Percentiles rank a stretch among this genome's conserved stretches.
Conservation (phyloP, 306 rosid genomes). For the Benincasa hispida region DNA sequence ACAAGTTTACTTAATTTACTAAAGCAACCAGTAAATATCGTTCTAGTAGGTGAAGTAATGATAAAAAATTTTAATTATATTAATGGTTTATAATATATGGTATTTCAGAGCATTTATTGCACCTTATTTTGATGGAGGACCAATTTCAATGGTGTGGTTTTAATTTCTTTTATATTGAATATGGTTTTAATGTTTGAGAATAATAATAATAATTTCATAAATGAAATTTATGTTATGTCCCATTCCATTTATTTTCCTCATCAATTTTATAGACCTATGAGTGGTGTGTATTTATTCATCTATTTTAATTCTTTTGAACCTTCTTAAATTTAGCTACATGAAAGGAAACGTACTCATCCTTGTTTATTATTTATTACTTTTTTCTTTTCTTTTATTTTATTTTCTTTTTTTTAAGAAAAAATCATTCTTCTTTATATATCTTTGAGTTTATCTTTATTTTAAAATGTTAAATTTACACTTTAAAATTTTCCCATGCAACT, state of each 20-base stretch:
- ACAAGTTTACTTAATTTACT: too few relatives aligned
- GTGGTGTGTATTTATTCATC: neutral
- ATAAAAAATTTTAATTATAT: neutral
- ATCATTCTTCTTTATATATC: too few relatives aligned
- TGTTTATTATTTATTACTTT: too few relatives aligned
- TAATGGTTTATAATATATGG: neutral
- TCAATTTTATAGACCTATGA: neutral
- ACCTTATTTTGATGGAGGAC: neutral
- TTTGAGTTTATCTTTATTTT: too few relatives aligned
- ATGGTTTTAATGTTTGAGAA: neutral
- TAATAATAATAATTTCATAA: constrained; percentile 4
- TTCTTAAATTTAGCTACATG: too few relatives aligned
- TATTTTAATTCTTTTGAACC: neutral
- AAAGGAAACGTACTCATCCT: neutral
- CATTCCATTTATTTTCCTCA: neutral
- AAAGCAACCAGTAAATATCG: neutral
- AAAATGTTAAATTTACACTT: too few relatives aligned
- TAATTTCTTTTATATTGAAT: neutral
- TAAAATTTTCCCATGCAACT: too few relatives aligned
- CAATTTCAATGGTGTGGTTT: neutral
- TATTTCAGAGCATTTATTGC: neutral
- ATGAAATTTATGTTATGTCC: neutral
- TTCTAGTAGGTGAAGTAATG: neutral
- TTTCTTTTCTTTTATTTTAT: too few relatives aligned
- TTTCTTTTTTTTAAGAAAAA: too few relatives aligned